Evolutionary conservation across 2,329 filamentous ascomycete genomes (phyloP).

Genomic region (Blastomyces parvus): DNA sequence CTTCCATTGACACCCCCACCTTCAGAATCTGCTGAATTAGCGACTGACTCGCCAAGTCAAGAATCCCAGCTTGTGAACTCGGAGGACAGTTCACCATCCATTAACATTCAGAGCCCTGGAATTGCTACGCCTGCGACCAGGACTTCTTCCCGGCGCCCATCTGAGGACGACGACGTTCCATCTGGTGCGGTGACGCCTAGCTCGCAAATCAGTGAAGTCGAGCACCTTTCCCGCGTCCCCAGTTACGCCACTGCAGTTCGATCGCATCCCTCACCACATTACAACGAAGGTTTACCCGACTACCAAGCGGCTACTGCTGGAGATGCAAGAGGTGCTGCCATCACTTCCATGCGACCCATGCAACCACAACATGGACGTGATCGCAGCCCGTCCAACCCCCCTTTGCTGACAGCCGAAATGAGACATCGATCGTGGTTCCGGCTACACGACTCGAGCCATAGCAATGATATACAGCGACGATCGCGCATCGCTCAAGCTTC

Average conservation of each 20-base stretch:
- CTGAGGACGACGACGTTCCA: constrained; percentile 40
- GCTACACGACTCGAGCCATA: constrained; percentile 20
- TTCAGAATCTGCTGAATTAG: constrained; percentile 7
- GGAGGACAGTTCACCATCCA: constrained; percentile 15
- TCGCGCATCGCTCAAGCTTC: constrained; percentile 32
- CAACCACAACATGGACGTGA: background rate
- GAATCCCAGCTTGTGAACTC: constrained; percentile 10
- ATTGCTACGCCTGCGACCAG: constrained; percentile 25
- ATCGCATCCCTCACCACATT: constrained; percentile 49
- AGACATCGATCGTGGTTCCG: constrained; percentile 21
- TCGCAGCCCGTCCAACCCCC: background rate
- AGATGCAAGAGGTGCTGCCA: background rate
- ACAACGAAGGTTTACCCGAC: constrained; percentile 50
- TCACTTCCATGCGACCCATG: background rate
- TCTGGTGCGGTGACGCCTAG: constrained; percentile 36
- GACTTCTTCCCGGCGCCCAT: constrained; percentile 33
- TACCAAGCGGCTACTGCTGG: constrained; percentile 44
- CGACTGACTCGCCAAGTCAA: constrained; percentile 19
- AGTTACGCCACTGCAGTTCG: constrained; percentile 68
- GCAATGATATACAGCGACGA: constrained; percentile 30
- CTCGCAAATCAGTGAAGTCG: constrained; percentile 47
- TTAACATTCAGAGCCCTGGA: constrained; percentile 27
- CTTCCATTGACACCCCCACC: constrained; percentile 8
- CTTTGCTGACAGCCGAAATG: constrained; percentile 16
- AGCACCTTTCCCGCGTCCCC: constrained; percentile 61